Base-by-base conservation (phyloP, 176 grass and related monocot species). In the Eragrostis curvula region DNA sequence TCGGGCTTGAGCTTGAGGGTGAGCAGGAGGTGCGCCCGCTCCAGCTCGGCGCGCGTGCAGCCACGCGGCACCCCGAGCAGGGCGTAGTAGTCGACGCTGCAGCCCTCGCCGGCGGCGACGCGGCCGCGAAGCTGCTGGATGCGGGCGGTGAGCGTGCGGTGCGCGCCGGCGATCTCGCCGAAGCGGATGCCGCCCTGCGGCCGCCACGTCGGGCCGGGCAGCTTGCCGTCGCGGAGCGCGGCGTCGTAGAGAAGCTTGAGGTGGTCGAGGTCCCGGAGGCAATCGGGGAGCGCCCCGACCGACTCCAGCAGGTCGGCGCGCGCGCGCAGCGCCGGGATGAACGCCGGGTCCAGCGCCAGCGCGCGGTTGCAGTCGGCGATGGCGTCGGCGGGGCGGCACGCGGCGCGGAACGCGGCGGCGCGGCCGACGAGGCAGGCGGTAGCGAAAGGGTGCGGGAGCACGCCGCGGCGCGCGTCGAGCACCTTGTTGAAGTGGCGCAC, bases 171-270 rank as follows among this genome's bases (percentile, higher is more conserved):
- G 58, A 99, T 92, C 75, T 99, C 97, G 9, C 83, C 23, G 68
- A 87, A 92, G 2, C 91, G 63, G 46, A 99, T 46, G 64, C 92
- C 93, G 52, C 86, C 87, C 77, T 93, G 84, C 0, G 88, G 86
- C 47, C 92, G 83, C 86, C 90, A 85, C 25, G 62, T 84, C 1
- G 88, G 83, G 0, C 92, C 93, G 0, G 93, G 85, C 63, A 96
- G 81, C 87, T 88, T 99, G 45, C 93, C 88, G 74, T 96, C 96
- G 1, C 93, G 93, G 77, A 99, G 89, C 20, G 92, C 92, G 7
- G 93, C 89, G 74, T 99, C 93, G 49, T 99, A 94, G 13, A 99
- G 89, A 16, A 99, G 93, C 77, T 96, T 99, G 57, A 99, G 80
- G 87, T 99, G 97, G 66, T 99, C 93, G 13, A 96, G 90, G 89